phyloP scores from a whole-genome alignment of 352 stramenopile genomes.

The Globisporangium heterothallicum region DNA sequence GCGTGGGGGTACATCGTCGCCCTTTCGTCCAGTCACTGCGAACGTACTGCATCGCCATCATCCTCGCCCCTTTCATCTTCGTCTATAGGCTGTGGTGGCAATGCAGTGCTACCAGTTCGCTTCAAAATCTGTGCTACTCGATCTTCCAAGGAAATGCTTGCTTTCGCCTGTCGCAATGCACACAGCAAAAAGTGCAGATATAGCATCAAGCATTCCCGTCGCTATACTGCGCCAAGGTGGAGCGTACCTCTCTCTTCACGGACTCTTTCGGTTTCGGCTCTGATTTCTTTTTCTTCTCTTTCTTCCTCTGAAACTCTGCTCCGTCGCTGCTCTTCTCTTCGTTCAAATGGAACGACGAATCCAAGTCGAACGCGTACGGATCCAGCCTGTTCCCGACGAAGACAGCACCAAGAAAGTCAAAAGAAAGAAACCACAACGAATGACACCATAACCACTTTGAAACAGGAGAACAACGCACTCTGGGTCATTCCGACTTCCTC shows the following conservation, averaged over 20 bases:
- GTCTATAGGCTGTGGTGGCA: conserved; percentile 13
- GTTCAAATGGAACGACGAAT: conserved; percentile 19
- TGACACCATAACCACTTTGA: background rate
- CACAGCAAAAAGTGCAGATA: background rate
- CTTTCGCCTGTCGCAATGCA: conserved; percentile 14
- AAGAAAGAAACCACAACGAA: background rate
- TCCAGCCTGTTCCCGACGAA: conserved; percentile 28
- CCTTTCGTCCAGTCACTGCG: background rate
- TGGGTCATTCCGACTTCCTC: conserved; percentile 13
- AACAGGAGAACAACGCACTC: conserved; percentile 18
- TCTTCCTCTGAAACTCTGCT: conserved; percentile 6
- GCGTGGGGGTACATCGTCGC: too few species aligned
- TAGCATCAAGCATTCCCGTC: too few species aligned
- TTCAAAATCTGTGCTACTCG: conserved; percentile 73
- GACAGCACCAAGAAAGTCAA: background rate
- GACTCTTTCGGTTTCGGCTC: conserved; percentile 21
- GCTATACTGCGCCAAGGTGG: too few species aligned
- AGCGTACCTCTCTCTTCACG: conserved; percentile 23
- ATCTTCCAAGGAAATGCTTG: conserved; percentile 53
- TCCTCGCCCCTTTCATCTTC: conserved; percentile 22
- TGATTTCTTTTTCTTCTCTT: conserved; percentile 25
- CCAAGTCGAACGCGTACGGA: conserved; percentile 74
- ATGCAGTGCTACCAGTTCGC: conserved; percentile 57
- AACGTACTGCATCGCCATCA: conserved; percentile 4
- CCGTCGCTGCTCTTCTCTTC: conserved; percentile 14